Conservation (phyloP, 2,329 filamentous ascomycete genomes). For the Chrysosporium queenslandicum region DNA sequence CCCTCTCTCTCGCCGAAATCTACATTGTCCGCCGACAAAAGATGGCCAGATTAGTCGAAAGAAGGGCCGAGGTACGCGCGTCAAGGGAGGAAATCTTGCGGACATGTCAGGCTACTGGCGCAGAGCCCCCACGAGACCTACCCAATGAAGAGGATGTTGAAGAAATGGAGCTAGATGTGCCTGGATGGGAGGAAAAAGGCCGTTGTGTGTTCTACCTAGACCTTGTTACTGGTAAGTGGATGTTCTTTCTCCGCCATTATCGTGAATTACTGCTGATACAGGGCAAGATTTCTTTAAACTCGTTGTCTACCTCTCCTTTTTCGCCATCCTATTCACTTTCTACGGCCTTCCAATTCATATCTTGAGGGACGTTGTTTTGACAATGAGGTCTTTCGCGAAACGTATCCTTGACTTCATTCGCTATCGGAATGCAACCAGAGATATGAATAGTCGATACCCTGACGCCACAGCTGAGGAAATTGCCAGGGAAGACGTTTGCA, state of each 20-base stretch:
- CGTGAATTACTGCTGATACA: not conserved
- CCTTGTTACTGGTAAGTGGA: conserved; percentile 59
- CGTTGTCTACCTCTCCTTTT: conserved; percentile 80
- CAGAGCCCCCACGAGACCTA: conserved; percentile 36
- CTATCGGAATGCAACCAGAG: conserved; percentile 80
- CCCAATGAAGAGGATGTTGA: conserved; percentile 67
- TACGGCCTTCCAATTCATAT: conserved; percentile 96
- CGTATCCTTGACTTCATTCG: conserved; percentile 78
- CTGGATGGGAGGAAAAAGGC: conserved; percentile 93
- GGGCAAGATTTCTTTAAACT: conserved; percentile 76
- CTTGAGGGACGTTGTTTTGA: conserved; percentile 89
- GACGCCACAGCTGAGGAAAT: conserved; percentile 86
- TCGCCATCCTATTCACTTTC: conserved; percentile 83
- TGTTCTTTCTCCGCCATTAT: not conserved
- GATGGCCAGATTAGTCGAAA: conserved; percentile 54
- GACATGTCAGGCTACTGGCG: conserved; percentile 30
- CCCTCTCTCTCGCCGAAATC: conserved; percentile 66
- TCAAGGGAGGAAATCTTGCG: conserved; percentile 41
- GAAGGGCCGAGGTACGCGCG: conserved; percentile 55
- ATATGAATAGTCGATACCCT: conserved; percentile 85
- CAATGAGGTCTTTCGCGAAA: conserved; percentile 81
- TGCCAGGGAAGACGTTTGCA: conserved; percentile 79
- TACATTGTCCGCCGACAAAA: conserved; percentile 67
- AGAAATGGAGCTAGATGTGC: conserved; percentile 88
- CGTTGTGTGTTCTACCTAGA: conserved; percentile 86